Evolutionary conservation across 768 basidiomycete genomes (phyloP), one percentile per base, ranked within the genome.

Genomic region (Dentipellis sp.): DNA sequence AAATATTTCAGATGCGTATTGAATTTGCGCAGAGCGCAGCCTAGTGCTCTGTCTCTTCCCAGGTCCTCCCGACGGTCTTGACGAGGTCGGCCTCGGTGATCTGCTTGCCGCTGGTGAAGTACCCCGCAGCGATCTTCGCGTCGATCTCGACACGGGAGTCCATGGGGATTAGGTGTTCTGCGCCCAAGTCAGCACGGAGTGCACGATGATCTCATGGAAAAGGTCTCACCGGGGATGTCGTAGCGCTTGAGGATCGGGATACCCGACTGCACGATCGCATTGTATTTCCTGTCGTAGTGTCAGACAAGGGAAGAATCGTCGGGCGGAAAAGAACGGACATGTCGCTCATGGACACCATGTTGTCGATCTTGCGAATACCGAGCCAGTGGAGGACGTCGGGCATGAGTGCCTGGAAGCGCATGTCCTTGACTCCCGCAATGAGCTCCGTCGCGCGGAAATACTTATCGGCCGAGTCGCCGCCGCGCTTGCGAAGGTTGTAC

Each of bases 361-460:
- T 85, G 69, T 92, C 83, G 47, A 98, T 81, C 77, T 91, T 91
- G 71, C 67, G 84, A 65, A 98, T 88, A 0, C 95, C 95, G 16
- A 98, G 71, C 91, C 94, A 98, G 67, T 94, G 92, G 47, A 97
- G 72, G 6, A 97, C 88, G 67, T 98, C 95, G 3, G 95, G 95
- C 94, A 98, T 97, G 58, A 92, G 76, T 19, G 86, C 90, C 67
- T 85, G 83, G 84, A 94, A 94, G n/a, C 92, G 82, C 91, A 93
- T 91, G 65, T 94, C 91, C 72, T 92, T 90, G 21, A 97, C 94
- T 9, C 94, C 94, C 0, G 94, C 94, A 58, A 97, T 90, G 60
- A 89, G 74, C 70, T 94, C 94, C 0, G 95, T 97, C 5, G 86
- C 83, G 67, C 88, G 86, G 78, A 98, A 97, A 75, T 98, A 98